A percentile compares a stretch with the other conserved stretches of the same genome.
Evolutionary conservation across 192 early-diverging fungal genomes (phyloP).

Genomic region (Backusella liffmaniae): DNA sequence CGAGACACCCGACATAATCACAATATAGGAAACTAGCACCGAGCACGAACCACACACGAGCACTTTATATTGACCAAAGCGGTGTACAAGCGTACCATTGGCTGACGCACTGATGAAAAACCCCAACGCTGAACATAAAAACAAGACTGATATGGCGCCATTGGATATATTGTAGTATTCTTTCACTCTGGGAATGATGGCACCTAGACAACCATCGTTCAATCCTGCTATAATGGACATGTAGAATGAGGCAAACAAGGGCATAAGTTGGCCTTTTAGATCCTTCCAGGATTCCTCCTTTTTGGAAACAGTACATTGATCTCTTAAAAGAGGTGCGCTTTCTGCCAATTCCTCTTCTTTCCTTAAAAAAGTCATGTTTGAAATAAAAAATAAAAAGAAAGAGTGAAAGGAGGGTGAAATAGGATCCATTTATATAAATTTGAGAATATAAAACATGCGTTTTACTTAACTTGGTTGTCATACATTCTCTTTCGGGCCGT

Average conservation of each 20-base stretch:
- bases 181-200: slow-evolving; percentile 36
- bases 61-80: slow-evolving; percentile 14
- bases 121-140: slow-evolving; percentile 25
- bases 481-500: not conserved
- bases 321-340: not conserved
- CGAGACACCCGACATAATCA: slow-evolving; percentile 19
- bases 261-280: not conserved
- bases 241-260: slow-evolving; percentile 10
- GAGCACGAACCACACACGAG: not conserved
- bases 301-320: not conserved
- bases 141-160: slow-evolving; percentile 22
- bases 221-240: slow-evolving; percentile 20
- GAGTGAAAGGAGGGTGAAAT: not conserved
- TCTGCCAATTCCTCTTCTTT: not conserved
- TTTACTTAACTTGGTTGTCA: not conserved
- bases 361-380: not conserved
- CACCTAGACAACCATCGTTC: slow-evolving; percentile 27
- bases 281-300: slow-evolving; percentile 11
- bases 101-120: slow-evolving; percentile 20
- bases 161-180: slow-evolving; percentile 31
- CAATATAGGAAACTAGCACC: slow-evolving; percentile 1
- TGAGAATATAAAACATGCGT: not conserved
- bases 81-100: slow-evolving; percentile 31
- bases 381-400: not conserved
- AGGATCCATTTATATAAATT: not conserved